A percentile compares a stretch with the other conserved stretches of the same genome.
These are phyloP conservation scores for Tritrichomonas musculus DNA, from an alignment of 208 protist genomes.

Conservation along the genomic window DNA sequence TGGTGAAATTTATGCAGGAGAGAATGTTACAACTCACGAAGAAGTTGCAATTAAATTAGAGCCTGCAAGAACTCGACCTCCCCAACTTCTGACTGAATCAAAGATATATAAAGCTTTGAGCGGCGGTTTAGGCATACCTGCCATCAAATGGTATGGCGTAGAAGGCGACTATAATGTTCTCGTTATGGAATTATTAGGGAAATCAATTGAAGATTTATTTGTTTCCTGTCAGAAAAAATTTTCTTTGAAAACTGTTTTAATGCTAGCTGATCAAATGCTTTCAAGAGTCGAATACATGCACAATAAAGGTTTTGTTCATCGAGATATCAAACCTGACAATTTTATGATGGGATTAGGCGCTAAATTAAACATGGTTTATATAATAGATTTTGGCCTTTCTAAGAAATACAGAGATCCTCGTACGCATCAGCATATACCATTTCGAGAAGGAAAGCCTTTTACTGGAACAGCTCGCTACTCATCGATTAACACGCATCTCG, in stretches of 20 bases:
- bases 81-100: constrained; percentile 93
- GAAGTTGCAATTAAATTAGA: constrained; percentile 76
- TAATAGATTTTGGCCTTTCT: constrained; percentile 69
- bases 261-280: constrained; percentile 95
- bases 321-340: constrained; percentile 93
- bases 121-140: constrained; percentile 80
- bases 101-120: constrained; percentile 74
- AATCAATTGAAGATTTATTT: constrained; percentile 93
- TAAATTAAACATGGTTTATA: constrained; percentile 56
- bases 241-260: constrained; percentile 93
- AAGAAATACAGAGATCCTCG: constrained; percentile 96
- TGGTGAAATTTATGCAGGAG: constrained; percentile 77
- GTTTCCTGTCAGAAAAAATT: constrained; percentile 73
- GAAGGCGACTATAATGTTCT: constrained; percentile 96
- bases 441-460: constrained; percentile 54
- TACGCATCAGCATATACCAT: constrained; percentile 96
- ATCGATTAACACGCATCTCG: constrained; percentile 96
- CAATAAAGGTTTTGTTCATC: constrained; percentile 89
- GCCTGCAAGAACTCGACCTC: constrained; percentile 68
- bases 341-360: constrained; percentile 85
- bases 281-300: constrained; percentile 88
- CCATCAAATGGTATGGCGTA: constrained; percentile 81
- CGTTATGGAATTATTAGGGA: constrained; percentile 95
- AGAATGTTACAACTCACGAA: constrained; percentile 57
- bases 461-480: constrained; percentile 95